Base-by-base conservation (phyloP, 257 asterid species). In the Lycium barbarum region DNA sequence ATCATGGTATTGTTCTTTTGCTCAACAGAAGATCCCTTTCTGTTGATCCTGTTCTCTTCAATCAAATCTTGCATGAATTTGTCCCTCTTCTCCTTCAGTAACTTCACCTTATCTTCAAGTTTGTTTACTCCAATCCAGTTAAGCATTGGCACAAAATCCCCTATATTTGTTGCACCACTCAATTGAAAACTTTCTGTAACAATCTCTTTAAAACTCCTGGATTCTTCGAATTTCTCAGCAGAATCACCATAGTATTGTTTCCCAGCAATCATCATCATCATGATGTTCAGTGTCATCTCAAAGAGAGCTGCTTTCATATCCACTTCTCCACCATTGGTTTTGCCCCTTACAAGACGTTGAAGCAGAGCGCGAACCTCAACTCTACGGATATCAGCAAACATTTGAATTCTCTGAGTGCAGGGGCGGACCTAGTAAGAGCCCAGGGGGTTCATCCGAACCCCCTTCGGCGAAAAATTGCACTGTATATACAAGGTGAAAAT, bases 241-340 rank as follows among this genome's bases (percentile, higher is more conserved):
- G 84, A 63, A 51, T 81, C 87, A 0, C 92, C 90, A 15, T n/a
- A n/a, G 54, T 87, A 90, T 76, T 86, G 47, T 38, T 89, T 90
- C 45, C 92, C 92, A 1, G 90, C 90, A 22, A 91, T 88, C 90
- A 89, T 90, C 71, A 89, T 84, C 92, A 87, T 90, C 83, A 91
- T 38, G 49, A 85, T 81, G 66, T 91, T 91, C 79, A 89, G 36
- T 10, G 86, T 86, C 68, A 84, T 55, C 82, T 88, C 90, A 49
- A 86, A 89, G 12, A 91, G 84, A 9, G 63, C 85, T 6, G 80
- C 38, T 40, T 85, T 90, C 91, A 87, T 90, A 4, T 88, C 92
- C 59, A 84, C 86, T 2, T 61, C 84, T 1, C 74, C 71, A 38
- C 36, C 85, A 2, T 2, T 8, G 9, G 81, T 35, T 49, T 5